phyloP scores from a whole-genome alignment of 1,284 basidiomycete species.

The Sporisorium iseilematis-ciliati region DNA sequence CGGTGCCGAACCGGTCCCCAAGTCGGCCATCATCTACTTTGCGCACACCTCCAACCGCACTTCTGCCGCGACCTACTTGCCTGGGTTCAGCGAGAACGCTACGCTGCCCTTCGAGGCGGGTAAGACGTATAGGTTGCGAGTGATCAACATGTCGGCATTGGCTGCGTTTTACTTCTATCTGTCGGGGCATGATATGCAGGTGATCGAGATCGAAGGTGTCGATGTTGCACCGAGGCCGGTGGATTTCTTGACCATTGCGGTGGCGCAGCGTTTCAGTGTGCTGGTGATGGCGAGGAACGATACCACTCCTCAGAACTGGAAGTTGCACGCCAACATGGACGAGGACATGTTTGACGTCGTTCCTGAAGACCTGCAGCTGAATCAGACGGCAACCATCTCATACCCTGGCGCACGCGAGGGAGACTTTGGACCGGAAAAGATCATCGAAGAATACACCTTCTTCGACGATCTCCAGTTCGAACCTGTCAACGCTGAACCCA shows the following conservation, averaged over 20 bases:
- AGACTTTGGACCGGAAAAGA: slow-evolving; percentile 39
- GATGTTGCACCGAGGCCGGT: slow-evolving; percentile 41
- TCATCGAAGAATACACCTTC: slow-evolving; percentile 59
- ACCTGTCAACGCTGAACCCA: slow-evolving; percentile 68
- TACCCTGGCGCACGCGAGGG: slow-evolving; percentile 46
- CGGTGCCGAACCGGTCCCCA: slow-evolving; percentile 63
- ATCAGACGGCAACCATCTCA: slow-evolving; percentile 59
- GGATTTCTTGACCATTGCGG: slow-evolving; percentile 46
- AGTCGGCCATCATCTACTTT: slow-evolving; percentile 86
- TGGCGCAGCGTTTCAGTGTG: slow-evolving; percentile 59
- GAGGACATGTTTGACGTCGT: slow-evolving; percentile 71
- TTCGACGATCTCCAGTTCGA: slow-evolving; percentile 71
- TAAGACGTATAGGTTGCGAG: slow-evolving; percentile 74
- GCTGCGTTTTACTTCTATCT: slow-evolving; percentile 59
- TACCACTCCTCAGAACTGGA: slow-evolving; percentile 81
- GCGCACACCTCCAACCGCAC: slow-evolving; percentile 74
- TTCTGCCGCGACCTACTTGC: slow-evolving; percentile 46
- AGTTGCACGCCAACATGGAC: slow-evolving; percentile 90
- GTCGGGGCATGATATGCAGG: slow-evolving; percentile 49
- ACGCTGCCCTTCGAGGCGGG: slow-evolving; percentile 75
- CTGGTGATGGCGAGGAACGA: slow-evolving; percentile 78
- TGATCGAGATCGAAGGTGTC: slow-evolving; percentile 63
- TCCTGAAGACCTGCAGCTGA: slow-evolving; percentile 60
- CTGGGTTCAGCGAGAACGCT: slow-evolving; percentile 80
- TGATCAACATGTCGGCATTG: slow-evolving; percentile 73